Evolutionary conservation across 371 early-diverging fungal species (phyloP), one percentile per base, ranked within the genome.

Genomic region (Funneliformis caledonium): DNA sequence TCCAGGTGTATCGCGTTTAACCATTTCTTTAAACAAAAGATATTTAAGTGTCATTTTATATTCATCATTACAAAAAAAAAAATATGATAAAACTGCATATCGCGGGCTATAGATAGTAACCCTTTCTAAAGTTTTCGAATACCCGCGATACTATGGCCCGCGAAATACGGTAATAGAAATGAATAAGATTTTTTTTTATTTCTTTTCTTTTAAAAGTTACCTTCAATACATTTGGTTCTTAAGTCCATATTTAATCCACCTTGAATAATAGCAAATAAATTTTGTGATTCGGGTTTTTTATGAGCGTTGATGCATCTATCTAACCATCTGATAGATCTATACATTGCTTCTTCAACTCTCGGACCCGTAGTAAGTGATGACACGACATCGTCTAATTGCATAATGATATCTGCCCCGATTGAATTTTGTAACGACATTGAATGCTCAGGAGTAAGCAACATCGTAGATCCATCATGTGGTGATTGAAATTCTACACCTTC

Each of bases 301-400:
- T 95, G 94, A 33, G 95, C 95, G 62, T 87, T 86, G 72, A 97
- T 96, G 81, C 97, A 95, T 80, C 99, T 90, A 85, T 98, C 98
- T 50, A 98, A 88, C 99, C 98, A 98, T 78, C 97, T 91, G 78
- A 98, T 93, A 8, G 95, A 95, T 84, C 98, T 89, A 89, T 93
- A 89, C 96, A 97, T 96, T 56, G 97, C 97, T 83, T 95, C 95
- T 84, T 96, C 97, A 7, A 97, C 94, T 80, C 95, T 91, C 6
- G 93, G 91, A 4, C 96, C 94, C 6, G 92, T 90, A 9, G 93
- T 92, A 76, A 96, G 85, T 16, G 97, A 95, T 31, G 96, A 94
- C 4, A 97, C 96, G 19, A 98, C 98, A 86, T 98, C 98, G 84
- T 98, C 98, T 76, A 98, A 85, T 84, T 98, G 99, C 98, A 98